A percentile compares a stretch with the other conserved stretches of the same genome.
phyloP scores from a whole-genome alignment of 106 monocot species.

The Chionographis japonica region DNA sequence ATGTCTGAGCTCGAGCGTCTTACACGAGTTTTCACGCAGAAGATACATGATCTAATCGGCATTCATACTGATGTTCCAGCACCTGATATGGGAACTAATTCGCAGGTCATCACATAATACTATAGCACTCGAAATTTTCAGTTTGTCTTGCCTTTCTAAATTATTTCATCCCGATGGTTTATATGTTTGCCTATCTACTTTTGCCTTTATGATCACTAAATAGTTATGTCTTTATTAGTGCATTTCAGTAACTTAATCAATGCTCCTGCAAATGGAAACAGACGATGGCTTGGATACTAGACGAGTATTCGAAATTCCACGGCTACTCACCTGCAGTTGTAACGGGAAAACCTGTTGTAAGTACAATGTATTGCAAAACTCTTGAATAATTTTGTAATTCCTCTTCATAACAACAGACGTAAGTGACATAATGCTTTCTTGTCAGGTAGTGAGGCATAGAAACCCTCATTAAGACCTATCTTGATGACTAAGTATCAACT shows the following conservation, averaged over 20 bases:
- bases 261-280: conserved; percentile 15
- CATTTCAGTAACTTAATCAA: not conserved
- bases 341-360: conserved; percentile 94
- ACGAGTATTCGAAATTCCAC: conserved; percentile 93
- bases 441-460: too few relatives aligned
- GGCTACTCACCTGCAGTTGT: conserved; percentile 93
- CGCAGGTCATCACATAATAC: conserved; percentile 29
- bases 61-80: conserved; percentile 86
- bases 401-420: not conserved
- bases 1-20: conserved; percentile 75
- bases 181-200: not conserved
- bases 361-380: conserved; percentile 11
- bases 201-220: not conserved
- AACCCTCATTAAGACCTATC: too few relatives aligned
- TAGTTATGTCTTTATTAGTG: not conserved
- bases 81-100: conserved; percentile 93
- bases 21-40: conserved; percentile 84
- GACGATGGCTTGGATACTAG: conserved; percentile 99
- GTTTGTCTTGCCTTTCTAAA: not conserved
- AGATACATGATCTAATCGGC: conserved; percentile 92
- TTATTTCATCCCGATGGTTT: not conserved
- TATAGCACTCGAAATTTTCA: not conserved
- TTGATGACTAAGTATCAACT: too few relatives aligned
- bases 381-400: not conserved
- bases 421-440: not conserved